Conservation (phyloP, 768 basidiomycete genomes). For the Tulasnella calospora region DNA sequence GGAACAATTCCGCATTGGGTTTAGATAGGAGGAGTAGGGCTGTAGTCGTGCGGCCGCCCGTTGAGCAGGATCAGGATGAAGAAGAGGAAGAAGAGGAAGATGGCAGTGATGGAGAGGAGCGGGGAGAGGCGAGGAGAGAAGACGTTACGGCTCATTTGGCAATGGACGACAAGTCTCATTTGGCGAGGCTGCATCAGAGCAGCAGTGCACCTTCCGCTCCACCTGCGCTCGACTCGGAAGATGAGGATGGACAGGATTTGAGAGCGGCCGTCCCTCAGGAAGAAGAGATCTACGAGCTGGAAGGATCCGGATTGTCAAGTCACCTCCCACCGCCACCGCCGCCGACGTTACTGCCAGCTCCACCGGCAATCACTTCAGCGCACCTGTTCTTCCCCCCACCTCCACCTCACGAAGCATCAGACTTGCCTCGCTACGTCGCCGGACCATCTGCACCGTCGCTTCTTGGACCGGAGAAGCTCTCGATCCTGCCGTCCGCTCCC, state of each 20-base stretch:
- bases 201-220: conserved; percentile 16
- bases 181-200: conserved; percentile 12
- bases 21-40: background rate
- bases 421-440: background rate
- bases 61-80: background rate
- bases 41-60: background rate
- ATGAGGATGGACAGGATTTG: background rate
- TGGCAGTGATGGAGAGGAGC: no score
- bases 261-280: background rate
- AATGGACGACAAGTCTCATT: conserved; percentile 27
- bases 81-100: no score
- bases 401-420: background rate
- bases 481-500: no score
- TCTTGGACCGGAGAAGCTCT: no score
- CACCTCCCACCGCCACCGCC: background rate
- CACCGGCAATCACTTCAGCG: background rate
- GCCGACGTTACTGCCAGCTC: background rate
- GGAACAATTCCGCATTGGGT: no score
- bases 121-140: background rate
- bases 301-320: background rate
- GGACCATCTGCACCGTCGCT: background rate
- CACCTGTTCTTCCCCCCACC: background rate
- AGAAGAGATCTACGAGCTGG: conserved; percentile 17
- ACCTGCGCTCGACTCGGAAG: background rate
- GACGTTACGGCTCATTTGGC: conserved; percentile 25